phyloP scores from a whole-genome alignment of 371 early-diverging fungal species.

The Mortierella sp. region DNA sequence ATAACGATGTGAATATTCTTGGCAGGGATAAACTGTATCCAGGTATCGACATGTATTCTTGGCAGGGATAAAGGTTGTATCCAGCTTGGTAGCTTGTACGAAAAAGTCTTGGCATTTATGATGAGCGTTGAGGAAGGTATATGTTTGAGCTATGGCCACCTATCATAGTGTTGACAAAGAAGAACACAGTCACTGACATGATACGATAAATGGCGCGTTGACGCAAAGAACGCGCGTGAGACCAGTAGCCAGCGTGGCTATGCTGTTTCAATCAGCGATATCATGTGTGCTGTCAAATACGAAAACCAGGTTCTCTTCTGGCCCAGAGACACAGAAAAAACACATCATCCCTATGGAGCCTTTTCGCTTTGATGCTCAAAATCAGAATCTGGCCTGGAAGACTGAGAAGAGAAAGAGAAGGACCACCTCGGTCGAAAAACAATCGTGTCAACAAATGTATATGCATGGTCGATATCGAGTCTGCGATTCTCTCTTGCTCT shows the following conservation, averaged over 20 bases:
- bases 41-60: background rate
- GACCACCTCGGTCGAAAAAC: conserved; percentile 1
- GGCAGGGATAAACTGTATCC: conserved; percentile 4
- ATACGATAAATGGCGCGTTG: background rate
- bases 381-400: conserved; percentile 30
- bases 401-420: background rate
- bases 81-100: background rate
- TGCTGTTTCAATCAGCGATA: background rate
- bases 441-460: background rate
- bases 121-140: too few relatives aligned
- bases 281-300: background rate
- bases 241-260: background rate
- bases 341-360: background rate
- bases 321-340: conserved; percentile 9
- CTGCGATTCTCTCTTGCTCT: conserved; percentile 23
- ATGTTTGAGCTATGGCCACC: too few relatives aligned
- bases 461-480: background rate
- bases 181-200: too few relatives aligned
- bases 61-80: background rate
- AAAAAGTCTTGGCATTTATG: background rate
- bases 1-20: background rate
- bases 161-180: too few relatives aligned
- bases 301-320: conserved; percentile 25
- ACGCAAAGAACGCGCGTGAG: background rate
- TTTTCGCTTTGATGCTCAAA: conserved; percentile 8